These are phyloP conservation scores for Russula compacta DNA, from an alignment of 768 basidiomycete species.

Conservation along the genomic window DNA sequence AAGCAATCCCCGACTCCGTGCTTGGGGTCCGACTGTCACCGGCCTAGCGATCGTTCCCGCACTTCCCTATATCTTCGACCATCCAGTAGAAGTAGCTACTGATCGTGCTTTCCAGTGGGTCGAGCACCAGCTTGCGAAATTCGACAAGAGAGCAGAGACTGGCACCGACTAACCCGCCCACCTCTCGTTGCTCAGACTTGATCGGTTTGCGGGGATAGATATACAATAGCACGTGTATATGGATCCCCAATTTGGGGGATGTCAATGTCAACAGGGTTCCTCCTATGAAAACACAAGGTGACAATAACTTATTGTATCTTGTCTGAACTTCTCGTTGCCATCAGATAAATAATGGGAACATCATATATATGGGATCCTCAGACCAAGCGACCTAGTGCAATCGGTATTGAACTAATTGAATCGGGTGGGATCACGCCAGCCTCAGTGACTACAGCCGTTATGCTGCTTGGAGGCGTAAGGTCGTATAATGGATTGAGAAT, in stretches of 20 bases:
- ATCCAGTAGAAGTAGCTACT: constrained; percentile 66
- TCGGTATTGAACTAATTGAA: constrained; percentile 76
- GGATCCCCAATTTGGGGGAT: neutral
- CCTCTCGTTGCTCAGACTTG: neutral
- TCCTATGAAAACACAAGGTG: constrained; percentile 7
- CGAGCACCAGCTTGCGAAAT: constrained; percentile 42
- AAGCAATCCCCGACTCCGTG: constrained; percentile 47
- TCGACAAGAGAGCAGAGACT: constrained; percentile 26
- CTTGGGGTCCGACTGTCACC: constrained; percentile 70
- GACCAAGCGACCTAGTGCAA: constrained; percentile 43
- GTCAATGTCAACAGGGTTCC: neutral
- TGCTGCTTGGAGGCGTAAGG: constrained; percentile 82
- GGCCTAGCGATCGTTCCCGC: constrained; percentile 66
- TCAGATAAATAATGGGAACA: neutral
- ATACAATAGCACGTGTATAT: neutral
- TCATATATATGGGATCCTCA: constrained; percentile 12
- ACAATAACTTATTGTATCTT: constrained; percentile 19
- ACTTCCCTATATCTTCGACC: constrained; percentile 70
- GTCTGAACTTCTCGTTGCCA: neutral
- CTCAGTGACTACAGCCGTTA: constrained; percentile 96
- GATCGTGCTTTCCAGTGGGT: constrained; percentile 66
- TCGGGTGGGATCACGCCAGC: constrained; percentile 92
- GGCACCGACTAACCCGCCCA: constrained; percentile 14
- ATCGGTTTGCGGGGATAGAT: neutral
- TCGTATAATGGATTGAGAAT: constrained; percentile 88